phyloP scores from a whole-genome alignment of 2,329 filamentous ascomycete species.

The Aspergillus oerlinghausenensis region DNA sequence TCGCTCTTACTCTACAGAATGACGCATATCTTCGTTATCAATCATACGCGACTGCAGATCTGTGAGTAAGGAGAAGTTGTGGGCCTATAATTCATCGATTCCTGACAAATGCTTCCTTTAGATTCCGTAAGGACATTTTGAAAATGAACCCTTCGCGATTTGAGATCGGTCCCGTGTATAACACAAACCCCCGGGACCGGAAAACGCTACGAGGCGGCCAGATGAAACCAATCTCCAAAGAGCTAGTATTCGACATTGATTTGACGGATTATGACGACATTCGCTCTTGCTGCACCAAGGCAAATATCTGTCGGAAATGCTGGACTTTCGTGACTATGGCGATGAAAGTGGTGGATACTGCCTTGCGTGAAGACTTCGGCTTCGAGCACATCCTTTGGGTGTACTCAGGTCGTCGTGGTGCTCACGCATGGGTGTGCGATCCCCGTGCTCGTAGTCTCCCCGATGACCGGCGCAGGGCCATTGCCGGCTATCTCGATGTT shows the following conservation, averaged over 20 bases:
- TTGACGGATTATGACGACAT: constrained; percentile 98
- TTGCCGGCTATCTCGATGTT: constrained; percentile 86
- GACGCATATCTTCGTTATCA: constrained; percentile 92
- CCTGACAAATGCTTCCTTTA: constrained; percentile 32
- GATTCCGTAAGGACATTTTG: constrained; percentile 85
- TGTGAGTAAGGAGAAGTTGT: constrained; percentile 36
- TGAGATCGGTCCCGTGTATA: constrained; percentile 98
- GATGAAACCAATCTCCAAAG: constrained; percentile 85
- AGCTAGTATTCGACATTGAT: constrained; percentile 98
- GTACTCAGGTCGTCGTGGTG: constrained; percentile 92
- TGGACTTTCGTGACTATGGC: constrained; percentile 99
- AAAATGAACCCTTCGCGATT: constrained; percentile 86
- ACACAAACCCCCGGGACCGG: constrained; percentile 85
- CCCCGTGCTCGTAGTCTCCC: constrained; percentile 78
- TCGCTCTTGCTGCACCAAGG: constrained; percentile 87
- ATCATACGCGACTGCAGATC: constrained; percentile 64
- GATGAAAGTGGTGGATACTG: constrained; percentile 84
- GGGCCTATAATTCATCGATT: neutral
- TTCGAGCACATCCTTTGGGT: constrained; percentile 98
- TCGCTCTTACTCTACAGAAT: constrained; percentile 90
- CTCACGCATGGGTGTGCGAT: constrained; percentile 97
- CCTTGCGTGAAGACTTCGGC: constrained; percentile 88
- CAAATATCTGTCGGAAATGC: constrained; percentile 89
- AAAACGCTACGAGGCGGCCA: constrained; percentile 74
- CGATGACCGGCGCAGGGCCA: constrained; percentile 76